Conservation (phyloP, 2,329 filamentous ascomycete species). For the Sclerotinia subarctica region DNA sequence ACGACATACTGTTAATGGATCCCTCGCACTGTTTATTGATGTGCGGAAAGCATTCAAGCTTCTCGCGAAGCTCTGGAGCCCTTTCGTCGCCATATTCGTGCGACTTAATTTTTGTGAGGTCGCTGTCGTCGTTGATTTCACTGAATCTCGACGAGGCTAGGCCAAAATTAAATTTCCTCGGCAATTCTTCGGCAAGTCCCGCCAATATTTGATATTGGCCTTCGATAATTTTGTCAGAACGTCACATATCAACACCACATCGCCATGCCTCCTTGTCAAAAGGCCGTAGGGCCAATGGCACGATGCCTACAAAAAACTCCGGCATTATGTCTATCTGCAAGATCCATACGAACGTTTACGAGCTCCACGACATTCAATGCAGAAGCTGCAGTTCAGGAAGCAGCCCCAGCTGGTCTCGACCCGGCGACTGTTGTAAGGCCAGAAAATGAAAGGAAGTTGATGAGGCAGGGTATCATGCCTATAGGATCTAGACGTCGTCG, state of each 20-base stretch:
- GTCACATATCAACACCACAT: constrained; percentile 27
- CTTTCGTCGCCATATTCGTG: constrained; percentile 38
- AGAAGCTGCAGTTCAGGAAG: constrained; percentile 40
- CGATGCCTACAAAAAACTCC: constrained; percentile 49
- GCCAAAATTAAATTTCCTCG: constrained; percentile 31
- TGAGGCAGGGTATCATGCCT: constrained; percentile 66
- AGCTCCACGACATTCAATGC: constrained; percentile 40
- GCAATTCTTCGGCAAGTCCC: constrained; percentile 31
- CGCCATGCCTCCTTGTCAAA: constrained; percentile 58
- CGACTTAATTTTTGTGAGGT: constrained; percentile 20
- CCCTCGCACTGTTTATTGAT: constrained; percentile 35
- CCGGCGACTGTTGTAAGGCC: constrained; percentile 65
- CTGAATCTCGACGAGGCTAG: constrained; percentile 25
- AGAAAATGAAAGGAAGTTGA: constrained; percentile 63
- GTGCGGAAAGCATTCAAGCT: constrained; percentile 33
- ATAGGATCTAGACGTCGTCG: constrained; percentile 84
- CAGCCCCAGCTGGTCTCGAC: constrained; percentile 49
- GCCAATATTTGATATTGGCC: constrained; percentile 20
- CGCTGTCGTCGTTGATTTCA: constrained; percentile 22
- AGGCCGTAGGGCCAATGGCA: constrained; percentile 55
- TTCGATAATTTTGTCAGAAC: constrained; percentile 32
- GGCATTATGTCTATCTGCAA: constrained; percentile 31
- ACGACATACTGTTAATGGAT: constrained; percentile 41
- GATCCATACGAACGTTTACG: constrained; percentile 34
- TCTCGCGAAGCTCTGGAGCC: constrained; percentile 35